Evolutionary conservation across 2,329 filamentous ascomycete genomes (phyloP).

Genomic region (Claviceps pazoutovae): DNA sequence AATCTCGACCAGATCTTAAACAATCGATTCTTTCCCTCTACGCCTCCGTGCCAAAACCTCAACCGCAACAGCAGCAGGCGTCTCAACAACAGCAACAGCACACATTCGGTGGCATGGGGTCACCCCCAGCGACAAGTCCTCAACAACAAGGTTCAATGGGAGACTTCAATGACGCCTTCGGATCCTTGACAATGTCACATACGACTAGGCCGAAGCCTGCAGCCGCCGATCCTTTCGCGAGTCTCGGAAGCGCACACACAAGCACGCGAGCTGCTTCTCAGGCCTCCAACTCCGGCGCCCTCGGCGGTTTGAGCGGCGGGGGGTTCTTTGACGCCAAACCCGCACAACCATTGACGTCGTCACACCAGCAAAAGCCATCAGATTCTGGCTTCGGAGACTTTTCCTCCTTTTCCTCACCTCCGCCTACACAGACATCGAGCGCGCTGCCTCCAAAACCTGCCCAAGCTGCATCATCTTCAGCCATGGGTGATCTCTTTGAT

Average conservation of each 20-base stretch:
- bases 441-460: constrained; percentile 25
- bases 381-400: constrained; percentile 55
- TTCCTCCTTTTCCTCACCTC: constrained; percentile 41
- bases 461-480: constrained; percentile 33
- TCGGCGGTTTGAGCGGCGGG: constrained; percentile 51
- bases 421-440: constrained; percentile 14
- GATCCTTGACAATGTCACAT: constrained; percentile 30
- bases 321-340: constrained; percentile 71
- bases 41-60: constrained; percentile 68
- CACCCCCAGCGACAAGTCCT: constrained; percentile 36
- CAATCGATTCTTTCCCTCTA: constrained; percentile 95
- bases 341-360: constrained; percentile 37
- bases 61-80: constrained; percentile 38
- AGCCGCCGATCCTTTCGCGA: constrained; percentile 44
- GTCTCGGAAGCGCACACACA: constrained; percentile 29
- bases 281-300: constrained; percentile 26
- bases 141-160: constrained; percentile 37
- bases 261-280: constrained; percentile 21
- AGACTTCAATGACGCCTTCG: constrained; percentile 64
- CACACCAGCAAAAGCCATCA: constrained; percentile 37
- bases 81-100: constrained; percentile 22
- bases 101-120: constrained; percentile 53
- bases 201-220: constrained; percentile 29
- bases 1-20: constrained; percentile 84
- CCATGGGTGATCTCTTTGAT: constrained; percentile 72